Percentiles rank a stretch among this genome's conserved stretches.
Evolutionary conservation across 2,329 filamentous ascomycete genomes (phyloP).

Genomic region (Monosporascus ibericus): DNA sequence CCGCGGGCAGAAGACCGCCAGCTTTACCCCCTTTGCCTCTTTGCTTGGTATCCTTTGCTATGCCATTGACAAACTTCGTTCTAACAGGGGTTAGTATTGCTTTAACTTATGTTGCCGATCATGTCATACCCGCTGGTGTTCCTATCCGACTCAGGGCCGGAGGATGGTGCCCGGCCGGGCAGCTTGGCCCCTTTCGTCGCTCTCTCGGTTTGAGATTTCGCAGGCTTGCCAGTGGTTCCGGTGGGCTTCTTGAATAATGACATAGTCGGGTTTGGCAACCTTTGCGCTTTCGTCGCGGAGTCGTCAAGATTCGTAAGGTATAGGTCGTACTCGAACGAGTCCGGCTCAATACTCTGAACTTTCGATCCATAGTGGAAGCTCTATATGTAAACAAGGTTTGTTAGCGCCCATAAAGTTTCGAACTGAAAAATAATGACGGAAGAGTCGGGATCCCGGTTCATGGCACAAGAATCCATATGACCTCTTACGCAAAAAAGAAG

Average conservation of each 20-base stretch:
- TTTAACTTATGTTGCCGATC: conserved; percentile 4
- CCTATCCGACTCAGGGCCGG: conserved; percentile 39
- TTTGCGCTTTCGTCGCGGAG: conserved; percentile 38
- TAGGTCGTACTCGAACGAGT: conserved; percentile 48
- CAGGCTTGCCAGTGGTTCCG: conserved; percentile 6
- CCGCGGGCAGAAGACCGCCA: conserved; percentile 13
- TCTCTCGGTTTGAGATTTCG: conserved; percentile 15
- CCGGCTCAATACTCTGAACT: conserved; percentile 39
- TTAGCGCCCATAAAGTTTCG: neutral
- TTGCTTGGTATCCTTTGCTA: conserved; percentile 18
- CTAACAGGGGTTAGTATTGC: conserved; percentile 29
- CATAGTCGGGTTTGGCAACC: conserved; percentile 43
- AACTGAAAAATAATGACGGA: no score
- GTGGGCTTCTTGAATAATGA: conserved; percentile 41
- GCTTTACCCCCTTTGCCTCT: conserved; percentile 17
- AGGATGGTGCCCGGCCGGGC: conserved; percentile 27
- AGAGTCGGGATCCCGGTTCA: no score
- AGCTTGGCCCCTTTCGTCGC: conserved; percentile 25
- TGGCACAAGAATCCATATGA: no score
- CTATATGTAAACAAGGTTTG: conserved; percentile 27
- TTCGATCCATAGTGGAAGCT: conserved; percentile 48
- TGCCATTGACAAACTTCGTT: conserved; percentile 30
- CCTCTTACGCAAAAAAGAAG: neutral
- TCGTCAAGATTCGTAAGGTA: conserved; percentile 49
- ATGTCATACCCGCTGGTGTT: conserved; percentile 36